A percentile compares a stretch with the other conserved stretches of the same genome.
phyloP scores from a whole-genome alignment of 352 stramenopile genomes.

The Pythium dissotocum region DNA sequence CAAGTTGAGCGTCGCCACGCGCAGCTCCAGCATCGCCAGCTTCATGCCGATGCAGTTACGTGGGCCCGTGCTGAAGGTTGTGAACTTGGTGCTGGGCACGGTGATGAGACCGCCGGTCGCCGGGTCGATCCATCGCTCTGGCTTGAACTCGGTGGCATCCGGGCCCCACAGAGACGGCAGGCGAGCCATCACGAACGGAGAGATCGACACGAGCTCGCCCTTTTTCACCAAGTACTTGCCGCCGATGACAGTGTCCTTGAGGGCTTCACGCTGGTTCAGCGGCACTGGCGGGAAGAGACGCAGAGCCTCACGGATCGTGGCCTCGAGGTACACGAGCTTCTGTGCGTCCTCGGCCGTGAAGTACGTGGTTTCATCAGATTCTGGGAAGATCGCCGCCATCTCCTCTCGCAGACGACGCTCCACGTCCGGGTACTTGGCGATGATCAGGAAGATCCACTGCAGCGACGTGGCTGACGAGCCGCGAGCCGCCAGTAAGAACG shows the following conservation, averaged over 20 bases:
- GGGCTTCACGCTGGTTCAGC: conserved; percentile 53
- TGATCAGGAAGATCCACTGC: conserved; percentile 66
- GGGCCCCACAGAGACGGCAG: conserved; percentile 39
- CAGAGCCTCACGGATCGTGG: conserved; percentile 53
- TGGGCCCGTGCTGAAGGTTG: conserved; percentile 39
- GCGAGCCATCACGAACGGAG: conserved; percentile 36
- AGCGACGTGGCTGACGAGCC: conserved; percentile 72
- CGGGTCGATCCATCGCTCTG: conserved; percentile 49
- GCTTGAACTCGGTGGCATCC: conserved; percentile 55
- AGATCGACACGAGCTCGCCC: conserved; percentile 28
- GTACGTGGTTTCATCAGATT: conserved; percentile 22
- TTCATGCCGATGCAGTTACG: conserved; percentile 47
- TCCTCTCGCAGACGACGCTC: conserved; percentile 44
- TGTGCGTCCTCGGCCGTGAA: conserved; percentile 48
- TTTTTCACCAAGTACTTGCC: conserved; percentile 20
- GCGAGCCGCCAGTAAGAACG: conserved; percentile 64
- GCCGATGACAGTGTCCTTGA: conserved; percentile 49
- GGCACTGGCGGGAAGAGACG: conserved; percentile 61
- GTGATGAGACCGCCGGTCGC: conserved; percentile 2
- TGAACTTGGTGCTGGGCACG: conserved; percentile 27
- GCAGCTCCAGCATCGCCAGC: conserved; percentile 49
- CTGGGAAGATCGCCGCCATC: conserved; percentile 20
- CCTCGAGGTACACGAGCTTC: conserved; percentile 51
- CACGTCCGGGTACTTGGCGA: conserved; percentile 59
- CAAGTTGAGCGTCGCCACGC: conserved; percentile 13